Evolutionary conservation across 345 rosid species (phyloP).

Genomic region (Gossypium bickii): DNA sequence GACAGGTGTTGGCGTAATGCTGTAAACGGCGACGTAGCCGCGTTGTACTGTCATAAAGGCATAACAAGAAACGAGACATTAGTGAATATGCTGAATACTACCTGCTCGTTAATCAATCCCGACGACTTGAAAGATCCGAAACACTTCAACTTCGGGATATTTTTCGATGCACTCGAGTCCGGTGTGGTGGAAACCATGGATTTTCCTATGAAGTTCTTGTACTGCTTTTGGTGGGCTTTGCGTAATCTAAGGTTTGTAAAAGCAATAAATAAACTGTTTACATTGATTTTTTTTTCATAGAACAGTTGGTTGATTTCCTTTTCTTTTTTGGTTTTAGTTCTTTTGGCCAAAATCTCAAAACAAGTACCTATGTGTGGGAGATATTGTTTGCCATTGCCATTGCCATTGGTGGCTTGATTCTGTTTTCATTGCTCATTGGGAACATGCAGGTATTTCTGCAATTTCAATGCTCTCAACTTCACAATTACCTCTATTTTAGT

Average conservation of each 20-base stretch:
- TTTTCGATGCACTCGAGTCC: conserved; percentile 53
- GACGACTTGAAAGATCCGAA: conserved; percentile 29
- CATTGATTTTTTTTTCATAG: background rate
- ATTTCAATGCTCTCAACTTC: no score
- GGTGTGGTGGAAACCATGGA: conserved; percentile 40
- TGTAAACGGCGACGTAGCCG: background rate
- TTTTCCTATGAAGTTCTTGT: conserved; percentile 55
- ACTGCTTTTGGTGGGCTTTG: conserved; percentile 97
- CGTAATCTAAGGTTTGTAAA: conserved; percentile 71
- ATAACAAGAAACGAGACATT: background rate
- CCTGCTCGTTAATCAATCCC: conserved; percentile 39
- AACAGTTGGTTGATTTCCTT: background rate
- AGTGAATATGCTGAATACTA: conserved; percentile 5
- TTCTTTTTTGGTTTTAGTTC: conserved; percentile 32
- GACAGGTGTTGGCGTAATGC: conserved; percentile 53
- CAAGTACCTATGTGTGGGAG: conserved; percentile 44
- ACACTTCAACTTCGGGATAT: conserved; percentile 66
- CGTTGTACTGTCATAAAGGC: conserved; percentile 33
- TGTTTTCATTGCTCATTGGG: conserved; percentile 55
- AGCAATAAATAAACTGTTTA: background rate
- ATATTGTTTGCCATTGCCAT: conserved; percentile 41
- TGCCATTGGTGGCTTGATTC: conserved; percentile 45
- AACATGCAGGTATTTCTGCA: conserved; percentile 49
- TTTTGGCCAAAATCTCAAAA: conserved; percentile 48
- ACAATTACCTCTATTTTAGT: no score